These are phyloP conservation scores for Mycena olivaceomarginata DNA, from an alignment of 768 basidiomycete species.

Conservation along the genomic window DNA sequence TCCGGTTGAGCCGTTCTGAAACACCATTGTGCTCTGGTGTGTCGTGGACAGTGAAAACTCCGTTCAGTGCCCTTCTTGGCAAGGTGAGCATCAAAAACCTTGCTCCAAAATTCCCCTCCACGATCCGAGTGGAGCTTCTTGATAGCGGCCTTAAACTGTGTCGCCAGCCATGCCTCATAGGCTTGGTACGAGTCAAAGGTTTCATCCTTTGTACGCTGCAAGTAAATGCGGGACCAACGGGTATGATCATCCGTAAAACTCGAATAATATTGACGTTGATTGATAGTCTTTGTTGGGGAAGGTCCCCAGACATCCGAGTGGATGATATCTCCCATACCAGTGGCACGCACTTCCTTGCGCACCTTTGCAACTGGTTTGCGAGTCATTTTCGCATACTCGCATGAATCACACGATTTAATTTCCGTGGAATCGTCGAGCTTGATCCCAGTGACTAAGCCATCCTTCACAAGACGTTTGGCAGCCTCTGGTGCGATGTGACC, in stretches of 20 bases:
- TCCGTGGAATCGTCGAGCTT: slow-evolving; percentile 47
- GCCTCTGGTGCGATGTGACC: too few species aligned
- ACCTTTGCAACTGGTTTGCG: slow-evolving; percentile 51
- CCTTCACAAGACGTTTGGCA: too few species aligned
- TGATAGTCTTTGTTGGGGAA: slow-evolving; percentile 54
- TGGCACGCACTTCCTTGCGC: slow-evolving; percentile 43
- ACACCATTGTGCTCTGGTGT: too few species aligned
- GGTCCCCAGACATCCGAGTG: slow-evolving; percentile 49
- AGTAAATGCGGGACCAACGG: too few species aligned
- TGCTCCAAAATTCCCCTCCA: slow-evolving; percentile 53
- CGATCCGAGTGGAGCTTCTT: slow-evolving; percentile 45
- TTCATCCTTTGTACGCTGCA: too few species aligned
- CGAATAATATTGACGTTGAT: slow-evolving; percentile 20
- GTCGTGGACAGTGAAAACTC: neutral
- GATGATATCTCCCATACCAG: slow-evolving; percentile 53
- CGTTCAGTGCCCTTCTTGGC: slow-evolving; percentile 44
- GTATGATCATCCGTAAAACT: too few species aligned
- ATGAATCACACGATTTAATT: slow-evolving; percentile 53
- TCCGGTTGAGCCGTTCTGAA: too few species aligned
- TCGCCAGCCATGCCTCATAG: too few species aligned
- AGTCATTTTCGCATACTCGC: slow-evolving; percentile 54
- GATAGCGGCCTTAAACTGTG: too few species aligned
- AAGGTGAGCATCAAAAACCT: slow-evolving; percentile 45
- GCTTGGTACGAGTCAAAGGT: too few species aligned
- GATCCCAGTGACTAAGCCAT: slow-evolving; percentile 46